Evolutionary conservation across 306 rosid species (phyloP), one percentile per base, ranked within the genome.

Genomic region (Erythrophleum fordii): DNA sequence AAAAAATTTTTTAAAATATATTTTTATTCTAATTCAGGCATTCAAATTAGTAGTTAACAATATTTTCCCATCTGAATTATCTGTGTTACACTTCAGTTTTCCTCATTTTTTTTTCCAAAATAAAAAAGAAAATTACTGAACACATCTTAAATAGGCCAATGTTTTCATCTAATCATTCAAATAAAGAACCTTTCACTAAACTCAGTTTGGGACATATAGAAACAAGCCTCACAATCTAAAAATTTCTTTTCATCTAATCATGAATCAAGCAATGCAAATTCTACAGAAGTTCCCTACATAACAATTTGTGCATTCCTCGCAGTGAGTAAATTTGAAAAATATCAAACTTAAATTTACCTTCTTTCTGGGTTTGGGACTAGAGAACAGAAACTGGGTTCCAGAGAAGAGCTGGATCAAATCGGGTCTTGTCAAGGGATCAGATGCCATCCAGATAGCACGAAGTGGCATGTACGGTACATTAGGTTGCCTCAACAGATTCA

Each of bases 301-400:
- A 41, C 0, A 11, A 8, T 68, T 22, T 68, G 31, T 68, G 28
- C 20, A 12, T 68, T 35, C 28, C 5, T 68, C 35, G 5, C 5
- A 22, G 2, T 0, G 11, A 9, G 52, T 39, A 22, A 20, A 67
- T 39, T 39, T 39, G 5, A 67, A 67, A 37, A 23, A 13, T 14
- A 3, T 69, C 13, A 12, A 69, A 12, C 73, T 42, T 23, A 44
- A 42, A 25, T 23, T 44, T n/a, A 94, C 97, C 97, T 94, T 94
- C 84, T 90, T 87, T 81, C 97, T 91, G 42, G 95, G 95, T 76
- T 88, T 89, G 70, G 97, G 98, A 85, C 92, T 87, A 56, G 88
- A 52, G 80, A 92, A 83, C 78, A 91, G 56, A 42, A 94, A 82
- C 6, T 58, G 72, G 10, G 92, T 77, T 26, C 95, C 91, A 8